A percentile compares a stretch with the other conserved stretches of the same genome.
Evolutionary conservation across 1,139 yeast species (phyloP).

Genomic region (Saccharomyces hybrid): DNA sequence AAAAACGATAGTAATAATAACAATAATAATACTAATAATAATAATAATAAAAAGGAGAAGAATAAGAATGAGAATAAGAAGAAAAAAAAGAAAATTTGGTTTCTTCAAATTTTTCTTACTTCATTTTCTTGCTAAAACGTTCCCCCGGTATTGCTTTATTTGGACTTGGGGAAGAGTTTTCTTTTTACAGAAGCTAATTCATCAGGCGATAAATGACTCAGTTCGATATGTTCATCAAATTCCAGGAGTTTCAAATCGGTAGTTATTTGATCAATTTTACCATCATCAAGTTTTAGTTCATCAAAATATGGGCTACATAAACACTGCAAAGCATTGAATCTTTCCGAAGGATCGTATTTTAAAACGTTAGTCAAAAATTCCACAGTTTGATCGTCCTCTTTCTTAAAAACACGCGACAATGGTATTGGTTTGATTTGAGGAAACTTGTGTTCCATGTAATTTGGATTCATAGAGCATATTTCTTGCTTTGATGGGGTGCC

Average conservation of each 20-base stretch:
- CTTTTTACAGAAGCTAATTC: conserved; percentile 12
- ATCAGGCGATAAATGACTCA: conserved; percentile 22
- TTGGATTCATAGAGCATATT: conserved; percentile 91
- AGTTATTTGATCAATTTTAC: conserved; percentile 32
- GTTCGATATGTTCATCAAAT: conserved; percentile 27
- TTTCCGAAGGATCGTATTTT: conserved; percentile 30
- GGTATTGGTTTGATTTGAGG: conserved; percentile 96
- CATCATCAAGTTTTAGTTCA: conserved; percentile 24
- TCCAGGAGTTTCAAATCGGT: conserved; percentile 86
- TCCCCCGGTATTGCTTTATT: too few relatives aligned
- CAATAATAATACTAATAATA: too few relatives aligned
- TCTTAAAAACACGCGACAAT: conserved; percentile 71
- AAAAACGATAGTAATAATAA: too few relatives aligned
- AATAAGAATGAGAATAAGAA: too few relatives aligned
- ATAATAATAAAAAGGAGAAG: too few relatives aligned
- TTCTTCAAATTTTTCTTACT: not conserved
- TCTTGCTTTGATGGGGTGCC: conserved; percentile 95
- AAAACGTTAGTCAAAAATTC: conserved; percentile 27
- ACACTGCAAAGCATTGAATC: conserved; percentile 31
- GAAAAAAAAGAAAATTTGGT: too few relatives aligned
- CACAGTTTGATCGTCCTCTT: conserved; percentile 30
- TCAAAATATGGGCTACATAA: conserved; percentile 30
- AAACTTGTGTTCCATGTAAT: conserved; percentile 94
- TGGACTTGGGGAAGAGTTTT: not conserved
- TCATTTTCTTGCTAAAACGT: too few relatives aligned